Base-by-base conservation (phyloP, 2,329 filamentous ascomycete species). In the Botrytis porri region DNA sequence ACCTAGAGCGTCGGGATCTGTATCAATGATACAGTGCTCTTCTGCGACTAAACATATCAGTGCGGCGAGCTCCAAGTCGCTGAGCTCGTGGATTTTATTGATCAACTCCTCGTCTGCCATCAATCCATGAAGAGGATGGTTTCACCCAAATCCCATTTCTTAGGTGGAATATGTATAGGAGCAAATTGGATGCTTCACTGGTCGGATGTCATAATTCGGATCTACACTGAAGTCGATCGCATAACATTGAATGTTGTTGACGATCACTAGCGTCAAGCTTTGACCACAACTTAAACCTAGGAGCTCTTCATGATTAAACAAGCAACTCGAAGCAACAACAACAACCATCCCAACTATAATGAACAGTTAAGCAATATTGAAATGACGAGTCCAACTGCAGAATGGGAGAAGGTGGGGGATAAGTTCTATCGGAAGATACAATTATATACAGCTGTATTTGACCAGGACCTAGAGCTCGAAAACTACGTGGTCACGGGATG, bases 401-500 rank as follows among this genome's bases (percentile, higher is more conserved):
- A 95, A 83, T 99, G 96, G 96, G 94, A 97, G 86, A 92, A 89
- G 83, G 90, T 98, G 77, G 96, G 94, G 81, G 93, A 97, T 83
- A 92, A 90, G 80, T 98, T 97, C 86, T 99, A 98, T 85, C 93
- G 95, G 82, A 98, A 97, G 85, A 91, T 93, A 73, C 93, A 95
- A 83, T 89, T 97, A 75, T 99, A 98, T 86, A 95, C 94, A 75
- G 92, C 91, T 77, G 89, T 98, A 76, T 99, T 98, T 82, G 94
- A 97, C 83, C 89, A 93, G 81, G 94, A 97, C 81, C 86, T 98
- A 75, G 95, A 99, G 84, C 88, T 99, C 77, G 95, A 98, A 85
- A 97, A 96, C 85, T 97, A 97, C 84, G 88, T 95, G 79, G 91
- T 98, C 80, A 91, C 92, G 73, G 96, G 95, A 80, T 97, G 96